phyloP scores from a whole-genome alignment of 495 filamentous ascomycete genomes.

The Opeltia flavorubescens region DNA sequence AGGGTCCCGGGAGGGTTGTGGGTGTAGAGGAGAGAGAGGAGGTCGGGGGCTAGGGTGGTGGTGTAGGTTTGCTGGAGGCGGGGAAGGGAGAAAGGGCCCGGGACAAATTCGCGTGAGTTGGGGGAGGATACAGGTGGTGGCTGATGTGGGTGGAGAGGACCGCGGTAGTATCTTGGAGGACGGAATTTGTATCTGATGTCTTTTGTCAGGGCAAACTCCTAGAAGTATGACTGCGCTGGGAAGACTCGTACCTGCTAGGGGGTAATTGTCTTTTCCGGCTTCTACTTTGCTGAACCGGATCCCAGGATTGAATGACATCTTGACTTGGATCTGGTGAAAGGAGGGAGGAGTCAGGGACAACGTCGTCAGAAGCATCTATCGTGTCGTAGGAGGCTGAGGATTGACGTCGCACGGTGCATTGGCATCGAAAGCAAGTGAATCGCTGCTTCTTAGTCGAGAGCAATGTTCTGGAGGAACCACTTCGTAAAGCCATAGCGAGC shows the following conservation, averaged over 20 bases:
- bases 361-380: constrained; percentile 22
- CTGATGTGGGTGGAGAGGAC: constrained; percentile 83
- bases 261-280: constrained; percentile 43
- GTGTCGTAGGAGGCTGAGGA: constrained; percentile 11
- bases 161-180: constrained; percentile 83
- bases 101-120: constrained; percentile 74
- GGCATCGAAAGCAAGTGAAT: neutral
- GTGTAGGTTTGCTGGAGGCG: constrained; percentile 84
- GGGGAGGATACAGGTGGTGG: constrained; percentile 72
- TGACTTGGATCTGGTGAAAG: constrained; percentile 18
- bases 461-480: neutral
- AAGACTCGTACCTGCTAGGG: constrained; percentile 43
- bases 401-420: constrained; percentile 5
- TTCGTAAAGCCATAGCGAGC: neutral
- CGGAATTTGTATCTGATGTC: constrained; percentile 71
- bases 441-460: neutral
- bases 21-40: constrained; percentile 75
- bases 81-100: constrained; percentile 81
- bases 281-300: constrained; percentile 41
- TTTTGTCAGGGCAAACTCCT: constrained; percentile 10
- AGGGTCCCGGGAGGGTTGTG: constrained; percentile 66
- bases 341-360: constrained; percentile 29
- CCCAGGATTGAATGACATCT: constrained; percentile 31
- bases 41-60: constrained; percentile 72
- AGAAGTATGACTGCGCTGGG: neutral